These are phyloP conservation scores for Clitopilus hobsonii DNA, from an alignment of 768 basidiomycete species.

Conservation along the genomic window DNA sequence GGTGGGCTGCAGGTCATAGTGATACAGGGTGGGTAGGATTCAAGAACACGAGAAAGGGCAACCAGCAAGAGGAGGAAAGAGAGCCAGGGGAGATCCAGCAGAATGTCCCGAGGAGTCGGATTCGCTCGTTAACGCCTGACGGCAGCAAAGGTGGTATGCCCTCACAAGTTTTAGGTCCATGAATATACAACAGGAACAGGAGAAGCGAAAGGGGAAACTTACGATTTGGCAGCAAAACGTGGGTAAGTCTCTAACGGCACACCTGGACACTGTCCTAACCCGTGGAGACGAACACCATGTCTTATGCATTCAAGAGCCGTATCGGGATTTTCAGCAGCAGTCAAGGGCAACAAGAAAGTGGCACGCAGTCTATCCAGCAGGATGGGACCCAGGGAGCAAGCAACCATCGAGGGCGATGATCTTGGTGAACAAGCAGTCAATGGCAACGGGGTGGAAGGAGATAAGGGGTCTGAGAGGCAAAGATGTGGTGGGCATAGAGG, in stretches of 20 bases:
- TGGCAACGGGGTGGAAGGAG: slow-evolving; percentile 15
- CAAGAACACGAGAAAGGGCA: too few species aligned
- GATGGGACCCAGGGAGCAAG: not conserved
- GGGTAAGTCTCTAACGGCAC: slow-evolving; percentile 17
- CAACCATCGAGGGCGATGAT: slow-evolving; percentile 11
- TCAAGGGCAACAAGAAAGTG: slow-evolving; percentile 11
- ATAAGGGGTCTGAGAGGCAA: too few species aligned
- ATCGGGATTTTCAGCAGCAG: slow-evolving; percentile 17
- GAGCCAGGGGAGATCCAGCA: too few species aligned
- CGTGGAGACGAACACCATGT: slow-evolving; percentile 21
- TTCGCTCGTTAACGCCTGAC: too few species aligned
- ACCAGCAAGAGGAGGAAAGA: too few species aligned
- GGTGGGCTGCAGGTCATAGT: too few species aligned
- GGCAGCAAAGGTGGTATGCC: too few species aligned
- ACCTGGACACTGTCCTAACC: slow-evolving; percentile 13
- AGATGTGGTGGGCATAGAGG: slow-evolving; percentile 21
- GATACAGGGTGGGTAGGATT: too few species aligned
- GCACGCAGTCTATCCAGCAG: slow-evolving; percentile 8
- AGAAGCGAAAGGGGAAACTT: too few species aligned
- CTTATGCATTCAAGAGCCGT: slow-evolving; percentile 33
- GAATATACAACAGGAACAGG: too few species aligned
- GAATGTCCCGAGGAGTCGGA: too few species aligned
- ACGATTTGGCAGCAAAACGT: slow-evolving; percentile 24
- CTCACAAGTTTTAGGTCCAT: too few species aligned
- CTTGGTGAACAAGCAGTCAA: slow-evolving; percentile 12